Evolutionary conservation across 805 yeast species (phyloP), one percentile per base, ranked within the genome.

Genomic region (Helenozyma rhizophorensis): DNA sequence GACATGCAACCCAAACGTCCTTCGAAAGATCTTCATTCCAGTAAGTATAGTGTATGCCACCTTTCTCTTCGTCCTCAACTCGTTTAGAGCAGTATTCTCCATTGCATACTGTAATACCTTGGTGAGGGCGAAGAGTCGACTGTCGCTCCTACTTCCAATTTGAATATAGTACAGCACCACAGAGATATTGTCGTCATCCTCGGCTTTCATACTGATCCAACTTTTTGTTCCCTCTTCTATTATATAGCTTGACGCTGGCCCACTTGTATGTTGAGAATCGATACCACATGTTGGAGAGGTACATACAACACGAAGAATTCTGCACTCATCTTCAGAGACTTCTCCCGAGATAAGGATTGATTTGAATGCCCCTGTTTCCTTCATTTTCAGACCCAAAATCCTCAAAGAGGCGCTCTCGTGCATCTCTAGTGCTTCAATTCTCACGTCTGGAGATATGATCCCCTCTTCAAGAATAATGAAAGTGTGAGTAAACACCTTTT

Each of bases 31-130:
- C 37, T 83, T 57, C 16, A 69, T 34, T 0, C 87, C 87, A 14
- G 79, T 73, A n/a, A 70, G 43, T 0, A 80, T 75, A 4, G 70
- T 64, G 48, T 83, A 83, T 0, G 86, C 89, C 34, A 83, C 52
- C 41, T 77, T 83, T 37, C 67, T 68, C 43, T 68, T 70, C 13
- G 65, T 67, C 39, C 89, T 56, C 12, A 82, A 53, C 28, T 72
- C 78, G 2, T 68, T 58, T 1, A 61, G 53, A 13, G 75, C 58
- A 1, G 67, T 55, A 6, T 62, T 41, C 0, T 75, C 60, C 43
- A 81, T 45, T n/a, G 72, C 31, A 48, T 62, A 72, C 1, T 74
- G 67, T 1, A 72, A 42, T 4, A 82, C 49, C 14, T 58, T 60
- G 0, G 82, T 68, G 35, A 78, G 34, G 0, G 76, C 51, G 27